These are phyloP conservation scores for Lanmaoa pseudosensibilis DNA, from an alignment of 768 basidiomycete genomes.

Conservation along the genomic window DNA sequence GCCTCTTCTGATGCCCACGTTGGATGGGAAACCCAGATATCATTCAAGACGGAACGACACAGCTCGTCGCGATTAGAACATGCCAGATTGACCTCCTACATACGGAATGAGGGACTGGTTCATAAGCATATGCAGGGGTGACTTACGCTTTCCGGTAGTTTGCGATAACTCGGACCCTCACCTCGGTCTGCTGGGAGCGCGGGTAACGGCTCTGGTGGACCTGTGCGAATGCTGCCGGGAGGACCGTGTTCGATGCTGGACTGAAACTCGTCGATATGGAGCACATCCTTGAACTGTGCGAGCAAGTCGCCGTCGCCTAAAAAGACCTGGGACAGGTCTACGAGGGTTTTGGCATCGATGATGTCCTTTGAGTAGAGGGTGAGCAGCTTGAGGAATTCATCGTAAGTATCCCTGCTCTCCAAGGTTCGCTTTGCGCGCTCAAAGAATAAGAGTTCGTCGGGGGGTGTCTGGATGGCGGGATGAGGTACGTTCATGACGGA, in stretches of 20 bases:
- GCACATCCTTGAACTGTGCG: conserved; percentile 80
- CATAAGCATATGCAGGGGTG: not conserved
- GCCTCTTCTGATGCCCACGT: conserved; percentile 98
- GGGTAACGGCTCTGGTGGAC: conserved; percentile 72
- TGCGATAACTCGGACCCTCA: conserved; percentile 92
- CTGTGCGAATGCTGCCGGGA: conserved; percentile 74
- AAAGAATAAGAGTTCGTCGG: conserved; percentile 89
- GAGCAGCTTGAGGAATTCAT: conserved; percentile 93
- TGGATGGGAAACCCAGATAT: conserved; percentile 97
- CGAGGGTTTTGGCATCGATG: conserved; percentile 79
- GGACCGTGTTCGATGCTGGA: conserved; percentile 67
- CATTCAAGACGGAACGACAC: conserved; percentile 94
- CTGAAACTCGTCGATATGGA: conserved; percentile 73
- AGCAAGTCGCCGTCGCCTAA: conserved; percentile 80
- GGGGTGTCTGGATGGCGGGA: conserved; percentile 38
- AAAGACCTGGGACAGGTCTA: conserved; percentile 79
- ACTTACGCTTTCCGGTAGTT: conserved; percentile 84
- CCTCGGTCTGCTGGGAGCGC: conserved; percentile 80
- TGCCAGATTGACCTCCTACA: conserved; percentile 81
- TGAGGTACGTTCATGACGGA: conserved; percentile 28
- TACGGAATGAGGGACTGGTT: conserved; percentile 2
- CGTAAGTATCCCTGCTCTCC: conserved; percentile 75
- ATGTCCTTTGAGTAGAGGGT: conserved; percentile 90
- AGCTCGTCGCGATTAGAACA: conserved; percentile 95
- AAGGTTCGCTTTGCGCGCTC: conserved; percentile 85